Evolutionary conservation across 805 yeast genomes (phyloP), one percentile per base, ranked within the genome.

Genomic region (Yamadazyma phyllophila): DNA sequence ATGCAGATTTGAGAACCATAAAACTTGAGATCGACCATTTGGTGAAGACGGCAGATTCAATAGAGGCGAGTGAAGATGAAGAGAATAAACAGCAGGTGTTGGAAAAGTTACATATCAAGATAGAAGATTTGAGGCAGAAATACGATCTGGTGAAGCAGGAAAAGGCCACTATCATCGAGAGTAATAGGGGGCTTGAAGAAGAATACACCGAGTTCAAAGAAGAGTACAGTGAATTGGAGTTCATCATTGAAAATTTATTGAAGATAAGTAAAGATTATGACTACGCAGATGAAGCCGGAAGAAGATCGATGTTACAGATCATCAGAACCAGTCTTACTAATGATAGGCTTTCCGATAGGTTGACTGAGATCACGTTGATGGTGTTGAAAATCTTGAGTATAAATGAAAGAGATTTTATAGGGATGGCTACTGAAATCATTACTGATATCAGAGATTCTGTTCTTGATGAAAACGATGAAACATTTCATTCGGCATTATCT

Each of bases 281-380:
- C 61, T 89, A 81, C 57, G 84, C 89, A 55, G 97, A 94, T 67
- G 96, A 91, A 62, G 78, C 86, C 39, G 97, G 97, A 15, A 78
- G 97, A 58, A 77, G 96, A 61, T 81, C 81, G 37, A 81, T 89
- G 80, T 66, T 86, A 33, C 71, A 70, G 30, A 61, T 69, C 9
- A 61, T 70, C 17, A 61, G 74, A 49, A 70, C 79, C 16, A 69
- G 82, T n/a, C 66, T 85, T 46, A 74, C 83, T 1, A 73, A 77
- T 35, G 84, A 80, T 43, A 70, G 76, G 12, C 67, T 86, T 20
- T 63, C 80, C 1, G 88, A 80, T 46, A 59, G 66, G 6, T 67
- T 82, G 26, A 74, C 81, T 20, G 75, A 76, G 32, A 71, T 78
- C 10, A 74, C 87, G 2, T 73, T 88, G 50, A 73, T 78, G 41